Evolutionary conservation across 2,329 filamentous ascomycete species (phyloP), one percentile per base, ranked within the genome.

Genomic region (Ceratocystis destructans): DNA sequence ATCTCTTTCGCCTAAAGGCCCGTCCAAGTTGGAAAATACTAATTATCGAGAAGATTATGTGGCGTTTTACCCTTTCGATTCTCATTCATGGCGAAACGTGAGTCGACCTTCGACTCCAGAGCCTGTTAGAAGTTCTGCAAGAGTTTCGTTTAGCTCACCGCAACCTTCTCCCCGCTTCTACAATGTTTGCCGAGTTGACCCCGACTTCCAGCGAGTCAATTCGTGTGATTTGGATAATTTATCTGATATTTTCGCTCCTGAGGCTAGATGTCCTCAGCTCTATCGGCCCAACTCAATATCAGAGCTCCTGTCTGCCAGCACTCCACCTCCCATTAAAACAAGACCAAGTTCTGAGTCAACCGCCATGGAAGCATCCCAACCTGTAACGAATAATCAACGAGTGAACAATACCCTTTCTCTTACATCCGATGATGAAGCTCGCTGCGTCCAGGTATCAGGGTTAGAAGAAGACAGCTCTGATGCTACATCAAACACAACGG

Each of bases 161-260:
- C 20, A 66, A 6, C 5, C n/a, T 22, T 20, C 33, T 46, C 33
- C 46, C 6, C 55, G n/a, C 20, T 50, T 62, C 22, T 45, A 57
- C 22, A 68, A 57, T 31, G 61, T 66, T 1, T 64, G 64, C 8
- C 57, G 67, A 20, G 61, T 62, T 61, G 22, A 22, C 10, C 15
- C 25, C 1, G 31, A 25, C n/a, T 15, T 28, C 12, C 64, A 41
- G 37, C 53, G 17, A 28, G n/a, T 20, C 20, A 33, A 15, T 22
- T n/a, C 55, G 15, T 45, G 45, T 8, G 12, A 48, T 17, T 17
- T 64, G 20, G 62, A 64, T 6, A 15, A 64, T 5, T 15, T 37
- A n/a, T 53, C 25, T 7, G 41, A 61, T 17, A 61, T 65, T 20
- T 65, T 61, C 41, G 41, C 64, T 20, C 53, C 64, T 28, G 62